Base-by-base conservation (phyloP, 108 stramenopile species). In the Epipyxis sp. region DNA sequence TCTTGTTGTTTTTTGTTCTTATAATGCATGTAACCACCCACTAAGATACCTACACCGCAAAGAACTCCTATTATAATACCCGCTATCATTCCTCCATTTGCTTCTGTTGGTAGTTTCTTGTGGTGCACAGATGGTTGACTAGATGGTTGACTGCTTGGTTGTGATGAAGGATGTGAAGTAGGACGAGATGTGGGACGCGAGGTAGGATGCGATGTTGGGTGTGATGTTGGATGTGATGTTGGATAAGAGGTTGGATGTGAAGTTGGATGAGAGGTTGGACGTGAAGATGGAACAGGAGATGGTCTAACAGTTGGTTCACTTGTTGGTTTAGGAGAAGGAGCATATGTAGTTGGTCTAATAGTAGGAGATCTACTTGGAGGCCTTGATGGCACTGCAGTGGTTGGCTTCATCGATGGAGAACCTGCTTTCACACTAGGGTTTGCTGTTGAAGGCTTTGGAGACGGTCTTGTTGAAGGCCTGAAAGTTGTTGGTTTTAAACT, bases 1-100 rank as follows among this genome's bases (percentile, higher is more conserved):
- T 29, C 10, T 65, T 65, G 61, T 50, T 50, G 13, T 25, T 37
- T 65, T 32, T 65, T 65, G 61, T 65, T 65, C 34, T 37, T 65
- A 32, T 32, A 10, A 32, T 65, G 61, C 35, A 35, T 29, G 61
- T 65, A 65, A 32, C 20, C 34, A 13, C 61, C 61, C 30, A 65
- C 61, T 32, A 16, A 16, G 10, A 65, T 6, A 37, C 61, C 61
- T 16, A 65, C 35, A 35, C 34, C 61, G 3, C 30, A 16, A 16
- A 65, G 35, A 65, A 65, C 25, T 35, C 61, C 61, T 10, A 65
- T 65, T 16, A 65, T 65, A 65, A 65, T 65, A 37, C 61, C 61
- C 20, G 61, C 61, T 32, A 65, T 25, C 6, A 32, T 32, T 32
- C 61, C 61, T 35, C 61, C 35, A 25, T 25, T 57, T 16, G 25